Evolutionary conservation across 768 basidiomycete genomes (phyloP), one percentile per base, ranked within the genome.

Genomic region (Lactarius indigo): DNA sequence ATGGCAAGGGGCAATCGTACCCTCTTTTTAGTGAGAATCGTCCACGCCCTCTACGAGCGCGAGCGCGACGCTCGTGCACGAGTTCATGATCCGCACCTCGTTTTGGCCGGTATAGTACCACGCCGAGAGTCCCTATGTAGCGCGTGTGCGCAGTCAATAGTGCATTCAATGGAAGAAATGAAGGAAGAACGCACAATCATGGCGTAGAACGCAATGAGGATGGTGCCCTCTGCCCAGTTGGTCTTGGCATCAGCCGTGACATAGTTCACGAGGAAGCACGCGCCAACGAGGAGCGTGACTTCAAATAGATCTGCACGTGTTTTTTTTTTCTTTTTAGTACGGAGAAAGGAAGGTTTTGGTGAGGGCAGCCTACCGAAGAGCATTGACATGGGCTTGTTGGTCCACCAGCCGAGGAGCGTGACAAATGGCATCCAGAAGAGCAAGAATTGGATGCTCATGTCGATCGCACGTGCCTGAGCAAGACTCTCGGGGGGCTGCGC

Each of bases 401-500:
- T 78, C 83, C 85, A 87, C 90, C 90, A 92, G 0, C 83, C 87
- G 26, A 91, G 77, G 26, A 92, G 72, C 5, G 88, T 83, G 50
- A 91, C 73, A 70, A 90, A 80, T 0, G 90, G 90, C 84, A 87
- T 88, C 90, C 90, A 92, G 75, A 90, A 89, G 13, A 91, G 78
- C 20, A 82, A 81, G 74, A 92, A 91, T 72, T 92, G 90, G 64
- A 91, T 90, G 71, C 86, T 87, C 56, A 91, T 80, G 73, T 92
- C 90, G 65, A 92, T 92, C 6, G 89, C 86, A 28, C 85, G 82
- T 1, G 82, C 87, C 72, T 84, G 85, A 0, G 90, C 90, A 26
- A 90, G 77, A n/a, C 82, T 80, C 6, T 79, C 78, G 1, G 87
- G 87, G 18, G 83, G 70, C 44, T 73, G 77, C 0, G 78, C 77